phyloP scores from a whole-genome alignment of 2,329 filamentous ascomycete species.

The Colletotrichum caudatum region DNA sequence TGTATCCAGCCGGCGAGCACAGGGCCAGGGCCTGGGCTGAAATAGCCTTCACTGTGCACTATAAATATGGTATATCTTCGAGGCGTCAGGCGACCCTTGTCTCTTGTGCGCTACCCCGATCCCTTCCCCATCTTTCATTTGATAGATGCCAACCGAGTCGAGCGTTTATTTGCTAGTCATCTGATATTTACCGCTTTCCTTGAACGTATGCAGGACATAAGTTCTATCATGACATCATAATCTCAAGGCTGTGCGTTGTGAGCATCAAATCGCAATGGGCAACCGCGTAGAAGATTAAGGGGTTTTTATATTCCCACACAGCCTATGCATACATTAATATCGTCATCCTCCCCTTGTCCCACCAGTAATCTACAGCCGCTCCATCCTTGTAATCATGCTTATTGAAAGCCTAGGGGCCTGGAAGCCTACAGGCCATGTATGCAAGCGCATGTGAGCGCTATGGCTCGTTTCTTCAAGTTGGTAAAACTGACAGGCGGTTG shows the following conservation, averaged over 20 bases:
- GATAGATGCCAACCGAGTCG: background rate
- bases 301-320: slow-evolving; percentile 23
- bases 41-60: background rate
- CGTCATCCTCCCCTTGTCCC: slow-evolving; percentile 16
- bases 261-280: background rate
- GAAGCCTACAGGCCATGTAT: background rate
- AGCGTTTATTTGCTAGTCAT: background rate
- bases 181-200: background rate
- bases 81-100: background rate
- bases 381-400: slow-evolving; percentile 1
- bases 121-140: background rate
- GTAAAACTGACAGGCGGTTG: background rate
- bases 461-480: background rate
- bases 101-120: background rate
- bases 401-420: slow-evolving; percentile 7
- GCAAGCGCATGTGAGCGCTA: background rate
- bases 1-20: background rate
- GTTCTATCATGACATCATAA: background rate
- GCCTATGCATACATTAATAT: slow-evolving; percentile 35
- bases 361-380: slow-evolving; percentile 23
- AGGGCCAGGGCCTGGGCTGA: background rate
- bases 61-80: background rate
- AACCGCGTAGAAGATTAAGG: slow-evolving; percentile 13
- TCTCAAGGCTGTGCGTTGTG: background rate
- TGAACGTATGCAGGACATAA: background rate